These are phyloP conservation scores for Ceratocystiopsis sp. DNA, from an alignment of 2,329 filamentous ascomycete genomes.

Conservation along the genomic window DNA sequence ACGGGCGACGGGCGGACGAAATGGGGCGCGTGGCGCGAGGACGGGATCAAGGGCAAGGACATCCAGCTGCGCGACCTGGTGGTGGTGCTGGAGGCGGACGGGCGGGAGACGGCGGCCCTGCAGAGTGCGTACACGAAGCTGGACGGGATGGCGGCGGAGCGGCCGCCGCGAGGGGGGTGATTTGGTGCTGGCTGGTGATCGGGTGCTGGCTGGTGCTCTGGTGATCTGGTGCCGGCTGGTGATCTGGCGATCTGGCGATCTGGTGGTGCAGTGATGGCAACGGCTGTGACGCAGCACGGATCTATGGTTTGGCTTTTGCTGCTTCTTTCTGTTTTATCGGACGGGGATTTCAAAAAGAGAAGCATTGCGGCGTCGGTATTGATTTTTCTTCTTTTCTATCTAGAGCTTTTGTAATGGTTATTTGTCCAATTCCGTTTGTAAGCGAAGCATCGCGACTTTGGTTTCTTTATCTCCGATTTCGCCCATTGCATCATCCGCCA, in stretches of 20 bases:
- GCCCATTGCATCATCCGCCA: too few species aligned
- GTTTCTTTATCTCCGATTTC: too few species aligned
- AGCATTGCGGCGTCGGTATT: background rate
- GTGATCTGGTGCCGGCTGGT: background rate
- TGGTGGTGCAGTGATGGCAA: too few species aligned
- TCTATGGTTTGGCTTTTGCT: background rate
- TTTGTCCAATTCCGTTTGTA: too few species aligned
- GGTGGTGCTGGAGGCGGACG: slow-evolving; percentile 62
- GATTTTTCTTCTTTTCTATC: background rate
- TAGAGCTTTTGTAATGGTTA: background rate
- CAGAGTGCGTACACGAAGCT: slow-evolving; percentile 38
- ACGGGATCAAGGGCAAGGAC: slow-evolving; percentile 55
- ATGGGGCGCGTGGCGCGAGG: slow-evolving; percentile 62
- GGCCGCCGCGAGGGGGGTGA: background rate
- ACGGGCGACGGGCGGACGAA: slow-evolving; percentile 43
- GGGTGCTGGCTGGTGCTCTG: too few species aligned
- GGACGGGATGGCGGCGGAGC: slow-evolving; percentile 22
- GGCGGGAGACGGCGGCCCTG: slow-evolving; percentile 42
- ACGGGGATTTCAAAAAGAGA: too few species aligned
- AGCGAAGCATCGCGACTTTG: too few species aligned
- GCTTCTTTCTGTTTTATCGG: background rate
- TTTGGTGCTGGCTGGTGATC: too few species aligned
- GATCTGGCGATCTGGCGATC: too few species aligned
- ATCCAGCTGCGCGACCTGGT: slow-evolving; percentile 79
- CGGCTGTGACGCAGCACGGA: too few species aligned